These are phyloP conservation scores for Cladorrhinum sp. DNA, from an alignment of 2,329 filamentous ascomycete genomes.

Conservation along the genomic window DNA sequence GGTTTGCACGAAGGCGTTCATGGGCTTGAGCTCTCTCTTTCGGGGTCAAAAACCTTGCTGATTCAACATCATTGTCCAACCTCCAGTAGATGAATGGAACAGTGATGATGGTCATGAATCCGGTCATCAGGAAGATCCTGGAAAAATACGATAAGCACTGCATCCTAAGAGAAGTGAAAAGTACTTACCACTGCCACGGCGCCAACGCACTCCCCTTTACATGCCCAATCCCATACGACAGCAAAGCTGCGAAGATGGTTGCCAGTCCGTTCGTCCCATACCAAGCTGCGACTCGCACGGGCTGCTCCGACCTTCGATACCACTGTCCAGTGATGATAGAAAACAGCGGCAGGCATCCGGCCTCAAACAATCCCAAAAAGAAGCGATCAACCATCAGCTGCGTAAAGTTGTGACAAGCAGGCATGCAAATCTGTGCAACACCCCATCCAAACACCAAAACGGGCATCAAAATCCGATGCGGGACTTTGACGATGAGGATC, in stretches of 20 bases:
- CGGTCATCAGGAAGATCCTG: slow-evolving; percentile 60
- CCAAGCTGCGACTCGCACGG: slow-evolving; percentile 62
- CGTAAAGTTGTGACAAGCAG: slow-evolving; percentile 28
- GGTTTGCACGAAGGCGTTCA: slow-evolving; percentile 69
- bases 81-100: slow-evolving; percentile 57
- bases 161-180: neutral
- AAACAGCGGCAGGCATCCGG: slow-evolving; percentile 43
- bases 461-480: slow-evolving; percentile 57
- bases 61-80: slow-evolving; percentile 57
- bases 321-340: slow-evolving; percentile 47
- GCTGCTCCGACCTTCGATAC: slow-evolving; percentile 55
- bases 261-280: slow-evolving; percentile 60
- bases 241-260: slow-evolving; percentile 53
- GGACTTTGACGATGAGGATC: slow-evolving; percentile 58
- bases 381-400: slow-evolving; percentile 31
- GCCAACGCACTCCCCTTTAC: slow-evolving; percentile 36
- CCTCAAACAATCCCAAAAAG: slow-evolving; percentile 36
- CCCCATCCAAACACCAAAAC: slow-evolving; percentile 45
- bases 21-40: slow-evolving; percentile 66
- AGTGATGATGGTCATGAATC: slow-evolving; percentile 56
- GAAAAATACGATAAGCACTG: neutral
- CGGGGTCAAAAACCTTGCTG: slow-evolving; percentile 57
- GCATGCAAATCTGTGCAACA: slow-evolving; percentile 37
- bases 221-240: slow-evolving; percentile 57
- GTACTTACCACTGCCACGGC: slow-evolving; percentile 41